These are phyloP conservation scores for Digitaria exilis DNA, from an alignment of 202 grass and related monocot genomes.

Conservation along the genomic window DNA sequence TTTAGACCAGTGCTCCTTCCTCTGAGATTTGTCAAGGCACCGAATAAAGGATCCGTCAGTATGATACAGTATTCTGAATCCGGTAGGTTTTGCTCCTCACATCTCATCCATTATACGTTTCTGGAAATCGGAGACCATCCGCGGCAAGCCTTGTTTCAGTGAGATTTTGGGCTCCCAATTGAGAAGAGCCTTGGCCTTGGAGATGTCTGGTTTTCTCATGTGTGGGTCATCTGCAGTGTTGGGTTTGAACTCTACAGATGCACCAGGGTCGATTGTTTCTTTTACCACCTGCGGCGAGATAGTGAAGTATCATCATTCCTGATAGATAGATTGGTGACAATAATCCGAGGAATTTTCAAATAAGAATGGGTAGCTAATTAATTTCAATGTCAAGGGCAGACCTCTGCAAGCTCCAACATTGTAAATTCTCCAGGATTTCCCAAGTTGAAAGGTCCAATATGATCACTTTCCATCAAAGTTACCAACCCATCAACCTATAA, in stretches of 20 bases:
- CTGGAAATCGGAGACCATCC: conserved; percentile 87
- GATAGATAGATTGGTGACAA: not conserved
- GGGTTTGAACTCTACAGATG: conserved; percentile 76
- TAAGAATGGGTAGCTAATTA: not conserved
- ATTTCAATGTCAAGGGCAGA: conserved; percentile 30
- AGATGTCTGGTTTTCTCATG: conserved; percentile 96
- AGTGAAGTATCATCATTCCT: conserved; percentile 15
- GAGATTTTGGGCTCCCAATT: conserved; percentile 91
- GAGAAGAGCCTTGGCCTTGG: conserved; percentile 76
- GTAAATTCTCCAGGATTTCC: conserved; percentile 97
- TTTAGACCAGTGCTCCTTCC: conserved; percentile 13
- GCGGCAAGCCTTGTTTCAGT: conserved; percentile 75
- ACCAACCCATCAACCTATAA: conserved; percentile 84
- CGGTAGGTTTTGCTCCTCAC: conserved; percentile 12
- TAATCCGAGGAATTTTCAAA: conserved; percentile 3
- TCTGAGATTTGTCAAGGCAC: conserved; percentile 41
- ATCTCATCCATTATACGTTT: conserved; percentile 75
- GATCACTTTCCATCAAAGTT: conserved; percentile 82
- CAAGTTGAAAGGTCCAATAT: conserved; percentile 94
- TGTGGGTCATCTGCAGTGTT: conserved; percentile 94
- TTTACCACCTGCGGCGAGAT: conserved; percentile 70
- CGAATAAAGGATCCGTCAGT: conserved; percentile 27
- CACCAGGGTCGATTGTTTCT: conserved; percentile 81
- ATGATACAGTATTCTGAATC: conserved; percentile 47
- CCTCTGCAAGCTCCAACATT: conserved; percentile 93